Conservation (phyloP, 768 basidiomycete species). For the Ramaria sp. region DNA sequence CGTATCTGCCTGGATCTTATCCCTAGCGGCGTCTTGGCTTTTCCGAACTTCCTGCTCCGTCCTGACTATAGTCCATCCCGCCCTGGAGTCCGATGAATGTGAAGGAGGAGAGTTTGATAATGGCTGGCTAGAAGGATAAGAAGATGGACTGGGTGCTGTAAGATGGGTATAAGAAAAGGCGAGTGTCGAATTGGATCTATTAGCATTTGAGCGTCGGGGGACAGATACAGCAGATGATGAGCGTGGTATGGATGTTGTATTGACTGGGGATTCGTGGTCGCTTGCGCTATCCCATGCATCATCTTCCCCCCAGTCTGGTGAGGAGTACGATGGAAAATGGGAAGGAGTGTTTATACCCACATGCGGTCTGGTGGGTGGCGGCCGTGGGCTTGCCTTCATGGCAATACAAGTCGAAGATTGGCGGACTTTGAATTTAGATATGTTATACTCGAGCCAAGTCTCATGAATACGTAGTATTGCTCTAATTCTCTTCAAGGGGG, state of each 20-base stretch:
- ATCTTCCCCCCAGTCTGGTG: slow-evolving; percentile 68
- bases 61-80: slow-evolving; percentile 63
- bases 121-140: slow-evolving; percentile 47
- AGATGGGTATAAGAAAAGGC: slow-evolving; percentile 78
- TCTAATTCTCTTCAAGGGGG: background rate
- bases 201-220: slow-evolving; percentile 30
- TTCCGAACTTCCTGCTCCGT: slow-evolving; percentile 21
- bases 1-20: slow-evolving; percentile 14
- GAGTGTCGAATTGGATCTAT: slow-evolving; percentile 56
- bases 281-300: slow-evolving; percentile 82
- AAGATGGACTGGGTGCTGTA: slow-evolving; percentile 60
- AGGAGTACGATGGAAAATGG: slow-evolving; percentile 32
- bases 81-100: slow-evolving; percentile 36
- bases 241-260: slow-evolving; percentile 13
- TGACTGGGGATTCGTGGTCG: slow-evolving; percentile 49
- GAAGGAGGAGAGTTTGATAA: slow-evolving; percentile 30
- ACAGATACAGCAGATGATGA: slow-evolving; percentile 35
- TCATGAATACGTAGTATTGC: background rate
- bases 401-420: background rate
- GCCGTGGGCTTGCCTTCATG: slow-evolving; percentile 26
- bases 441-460: background rate
- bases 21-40: slow-evolving; percentile 14
- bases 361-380: slow-evolving; percentile 67
- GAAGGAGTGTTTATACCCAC: slow-evolving; percentile 44
- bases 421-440: slow-evolving; percentile 1